These are phyloP conservation scores for Mycena metata DNA, from an alignment of 768 basidiomycete species.

Conservation along the genomic window DNA sequence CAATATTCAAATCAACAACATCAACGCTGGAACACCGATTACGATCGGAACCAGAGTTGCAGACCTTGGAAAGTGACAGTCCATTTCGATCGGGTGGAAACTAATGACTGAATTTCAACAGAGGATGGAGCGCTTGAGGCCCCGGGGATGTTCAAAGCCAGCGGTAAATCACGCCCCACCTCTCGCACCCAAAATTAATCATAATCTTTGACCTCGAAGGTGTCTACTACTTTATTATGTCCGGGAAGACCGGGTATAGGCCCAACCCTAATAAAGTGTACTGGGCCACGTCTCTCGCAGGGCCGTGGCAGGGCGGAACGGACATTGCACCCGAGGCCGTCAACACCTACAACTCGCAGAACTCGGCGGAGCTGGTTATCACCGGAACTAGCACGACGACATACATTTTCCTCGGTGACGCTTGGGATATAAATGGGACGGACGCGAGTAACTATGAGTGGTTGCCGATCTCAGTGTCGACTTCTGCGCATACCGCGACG, in stretches of 20 bases:
- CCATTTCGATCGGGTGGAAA: background rate
- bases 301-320: constrained; percentile 25
- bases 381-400: constrained; percentile 20
- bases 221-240: constrained; percentile 28
- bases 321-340: constrained; percentile 21
- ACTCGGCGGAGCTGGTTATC: constrained; percentile 28
- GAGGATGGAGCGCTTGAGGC: constrained; percentile 18
- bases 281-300: constrained; percentile 16
- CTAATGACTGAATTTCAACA: background rate
- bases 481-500: background rate
- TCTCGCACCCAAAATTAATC: background rate
- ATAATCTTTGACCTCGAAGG: constrained; percentile 8
- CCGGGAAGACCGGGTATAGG: constrained; percentile 22
- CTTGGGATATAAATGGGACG: background rate
- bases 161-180: background rate
- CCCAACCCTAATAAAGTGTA: constrained; percentile 18
- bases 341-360: constrained; percentile 33
- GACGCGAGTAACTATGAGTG: background rate
- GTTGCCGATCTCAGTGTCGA: background rate
- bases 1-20: constrained; percentile 36
- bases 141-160: constrained; percentile 27
- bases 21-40: constrained; percentile 23
- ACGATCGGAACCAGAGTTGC: constrained; percentile 27
- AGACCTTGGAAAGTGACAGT: constrained; percentile 10
- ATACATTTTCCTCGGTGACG: constrained; percentile 15